Percentiles rank a stretch among this genome's conserved stretches.
Evolutionary conservation across 441 rosid species (phyloP).

Genomic region (Bruguiera hainesii): DNA sequence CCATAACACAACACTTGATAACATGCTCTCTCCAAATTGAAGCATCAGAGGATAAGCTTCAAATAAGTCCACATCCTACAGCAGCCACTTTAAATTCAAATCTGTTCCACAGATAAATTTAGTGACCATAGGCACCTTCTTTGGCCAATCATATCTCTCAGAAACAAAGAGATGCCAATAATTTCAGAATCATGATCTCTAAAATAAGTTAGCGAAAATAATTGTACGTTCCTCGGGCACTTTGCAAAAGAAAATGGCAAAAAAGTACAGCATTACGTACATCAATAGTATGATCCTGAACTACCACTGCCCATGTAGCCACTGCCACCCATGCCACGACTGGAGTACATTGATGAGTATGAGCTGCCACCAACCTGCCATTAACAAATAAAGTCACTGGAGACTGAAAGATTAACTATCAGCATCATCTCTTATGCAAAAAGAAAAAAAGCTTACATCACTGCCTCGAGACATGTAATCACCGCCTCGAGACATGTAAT

Average conservation of each 20-base stretch:
- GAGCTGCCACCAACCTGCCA: constrained; percentile 85
- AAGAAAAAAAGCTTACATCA: constrained; percentile 51
- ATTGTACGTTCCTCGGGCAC: constrained; percentile 21
- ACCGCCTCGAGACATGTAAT: constrained; percentile 62
- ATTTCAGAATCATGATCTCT: constrained; percentile 34
- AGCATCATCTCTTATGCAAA: neutral
- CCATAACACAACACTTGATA: constrained; percentile 30
- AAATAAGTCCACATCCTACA: constrained; percentile 44
- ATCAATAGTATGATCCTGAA: constrained; percentile 85
- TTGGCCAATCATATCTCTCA: constrained; percentile 35
- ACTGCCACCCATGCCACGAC: constrained; percentile 82
- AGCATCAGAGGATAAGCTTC: constrained; percentile 39
- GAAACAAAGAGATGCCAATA: constrained; percentile 30
- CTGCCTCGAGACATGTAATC: constrained; percentile 67
- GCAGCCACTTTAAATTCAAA: constrained; percentile 52
- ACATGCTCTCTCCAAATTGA: constrained; percentile 36
- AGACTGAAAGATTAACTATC: neutral
- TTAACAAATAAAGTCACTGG: constrained; percentile 8
- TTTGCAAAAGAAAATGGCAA: constrained; percentile 16
- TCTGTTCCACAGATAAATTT: constrained; percentile 71
- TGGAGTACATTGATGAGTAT: constrained; percentile 75
- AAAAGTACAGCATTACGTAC: constrained; percentile 33
- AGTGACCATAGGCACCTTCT: constrained; percentile 38
- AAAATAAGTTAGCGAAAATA: constrained; percentile 21
- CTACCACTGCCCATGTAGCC: constrained; percentile 77